These are phyloP conservation scores for Pascua guehoae DNA, from an alignment of 1,284 basidiomycete species.

Conservation along the genomic window DNA sequence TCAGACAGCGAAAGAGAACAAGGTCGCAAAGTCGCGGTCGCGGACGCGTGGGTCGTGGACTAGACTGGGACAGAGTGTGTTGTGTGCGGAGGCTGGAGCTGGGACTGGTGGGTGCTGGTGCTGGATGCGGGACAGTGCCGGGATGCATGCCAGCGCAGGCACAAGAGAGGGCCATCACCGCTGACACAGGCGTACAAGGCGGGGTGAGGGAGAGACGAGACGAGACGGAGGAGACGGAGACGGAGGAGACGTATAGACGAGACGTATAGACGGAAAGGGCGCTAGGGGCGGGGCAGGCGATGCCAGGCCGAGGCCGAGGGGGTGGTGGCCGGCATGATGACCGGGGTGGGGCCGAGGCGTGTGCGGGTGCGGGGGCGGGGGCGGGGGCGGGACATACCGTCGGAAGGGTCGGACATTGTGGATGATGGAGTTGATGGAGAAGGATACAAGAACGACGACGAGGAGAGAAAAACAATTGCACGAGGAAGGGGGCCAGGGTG, in stretches of 20 bases:
- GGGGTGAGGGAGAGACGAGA: conserved; percentile 1
- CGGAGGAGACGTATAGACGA: neutral
- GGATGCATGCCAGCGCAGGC: neutral
- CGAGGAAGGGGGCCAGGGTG: too few relatives aligned
- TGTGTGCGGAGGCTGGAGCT: neutral
- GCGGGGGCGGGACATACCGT: conserved; percentile 41
- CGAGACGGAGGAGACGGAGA: neutral
- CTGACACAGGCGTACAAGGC: neutral
- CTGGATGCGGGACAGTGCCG: neutral
- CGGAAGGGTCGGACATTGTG: conserved; percentile 49
- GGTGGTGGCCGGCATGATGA: neutral
- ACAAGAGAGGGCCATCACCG: neutral
- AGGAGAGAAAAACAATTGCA: too few relatives aligned
- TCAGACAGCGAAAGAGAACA: too few relatives aligned
- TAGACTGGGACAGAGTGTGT: neutral
- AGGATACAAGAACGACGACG: neutral
- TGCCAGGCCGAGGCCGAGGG: neutral
- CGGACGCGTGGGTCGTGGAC: too few relatives aligned
- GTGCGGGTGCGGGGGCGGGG: conserved; percentile 2
- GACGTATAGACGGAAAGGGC: neutral
- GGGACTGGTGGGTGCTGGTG: neutral
- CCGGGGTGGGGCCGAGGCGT: neutral
- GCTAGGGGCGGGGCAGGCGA: neutral
- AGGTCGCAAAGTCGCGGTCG: too few relatives aligned
- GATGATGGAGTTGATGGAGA: neutral